These are phyloP conservation scores for Suillus placidus DNA, from an alignment of 768 basidiomycete genomes.

Conservation along the genomic window DNA sequence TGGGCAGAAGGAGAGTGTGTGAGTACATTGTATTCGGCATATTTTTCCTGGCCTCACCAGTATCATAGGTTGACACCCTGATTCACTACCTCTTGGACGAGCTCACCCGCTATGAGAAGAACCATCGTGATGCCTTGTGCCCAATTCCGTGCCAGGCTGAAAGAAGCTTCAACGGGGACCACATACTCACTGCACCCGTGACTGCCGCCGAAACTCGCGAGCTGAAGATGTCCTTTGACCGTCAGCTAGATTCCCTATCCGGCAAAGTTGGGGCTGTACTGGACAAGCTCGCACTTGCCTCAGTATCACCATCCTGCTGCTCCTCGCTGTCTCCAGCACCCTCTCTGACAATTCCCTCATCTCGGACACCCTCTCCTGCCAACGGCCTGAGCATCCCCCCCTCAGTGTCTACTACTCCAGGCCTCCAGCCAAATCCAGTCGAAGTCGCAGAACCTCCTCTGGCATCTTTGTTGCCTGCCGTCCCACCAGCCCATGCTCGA, in stretches of 20 bases:
- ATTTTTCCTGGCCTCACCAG: too few species aligned
- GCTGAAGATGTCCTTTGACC: slow-evolving; percentile 10
- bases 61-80: slow-evolving; percentile 33
- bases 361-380: too few species aligned
- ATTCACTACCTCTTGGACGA: slow-evolving; percentile 40
- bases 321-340: background rate
- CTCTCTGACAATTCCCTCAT: background rate
- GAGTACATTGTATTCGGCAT: too few species aligned
- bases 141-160: slow-evolving; percentile 24
- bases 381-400: too few species aligned
- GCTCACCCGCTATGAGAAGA: slow-evolving; percentile 33
- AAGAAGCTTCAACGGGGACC: slow-evolving; percentile 34
- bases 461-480: too few species aligned
- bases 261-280: background rate
- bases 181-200: slow-evolving; percentile 15
- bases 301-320: too few species aligned
- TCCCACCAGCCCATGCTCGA: too few species aligned
- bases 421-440: too few species aligned
- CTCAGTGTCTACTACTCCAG: too few species aligned
- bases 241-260: slow-evolving; percentile 6
- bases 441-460: too few species aligned
- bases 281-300: background rate
- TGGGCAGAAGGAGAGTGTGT: too few species aligned
- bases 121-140: slow-evolving; percentile 33
- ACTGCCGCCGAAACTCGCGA: slow-evolving; percentile 25